phyloP scores from a whole-genome alignment of 805 yeast genomes.

The Starmerella asiatica region DNA sequence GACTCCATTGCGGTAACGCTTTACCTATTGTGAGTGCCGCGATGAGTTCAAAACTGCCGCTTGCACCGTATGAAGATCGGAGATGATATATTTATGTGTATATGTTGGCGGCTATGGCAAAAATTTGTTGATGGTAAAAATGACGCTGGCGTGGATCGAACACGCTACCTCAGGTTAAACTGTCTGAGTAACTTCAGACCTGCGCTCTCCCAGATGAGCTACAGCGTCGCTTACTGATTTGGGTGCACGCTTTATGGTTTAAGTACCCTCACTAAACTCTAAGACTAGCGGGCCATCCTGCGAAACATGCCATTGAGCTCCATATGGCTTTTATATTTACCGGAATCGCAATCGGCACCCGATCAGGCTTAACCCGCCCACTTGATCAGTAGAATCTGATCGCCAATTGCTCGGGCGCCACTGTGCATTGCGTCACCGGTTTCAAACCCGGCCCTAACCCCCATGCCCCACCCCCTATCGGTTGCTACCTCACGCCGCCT shows the following conservation, averaged over 20 bases:
- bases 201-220: conserved; percentile 13
- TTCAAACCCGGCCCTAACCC: not conserved
- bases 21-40: no score
- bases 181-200: conserved; percentile 11
- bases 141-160: conserved; percentile 11
- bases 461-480: not conserved
- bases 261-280: not conserved
- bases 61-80: no score
- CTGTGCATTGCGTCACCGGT: not conserved
- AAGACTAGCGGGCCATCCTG: no score
- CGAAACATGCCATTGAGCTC: no score
- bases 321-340: no score
- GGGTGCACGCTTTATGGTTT: not conserved
- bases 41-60: no score
- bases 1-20: no score
- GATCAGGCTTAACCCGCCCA: no score
- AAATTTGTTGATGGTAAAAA: not conserved
- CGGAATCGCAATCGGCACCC: no score
- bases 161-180: conserved; percentile 11
- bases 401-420: no score
- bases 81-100: no score
- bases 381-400: no score
- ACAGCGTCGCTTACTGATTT: conserved; percentile 1
- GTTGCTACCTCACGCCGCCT: not conserved
- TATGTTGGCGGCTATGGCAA: not conserved